Evolutionary conservation across 176 grass and related monocot species (phyloP), one percentile per base, ranked within the genome.

Genomic region (Phoenix roebelenii): DNA sequence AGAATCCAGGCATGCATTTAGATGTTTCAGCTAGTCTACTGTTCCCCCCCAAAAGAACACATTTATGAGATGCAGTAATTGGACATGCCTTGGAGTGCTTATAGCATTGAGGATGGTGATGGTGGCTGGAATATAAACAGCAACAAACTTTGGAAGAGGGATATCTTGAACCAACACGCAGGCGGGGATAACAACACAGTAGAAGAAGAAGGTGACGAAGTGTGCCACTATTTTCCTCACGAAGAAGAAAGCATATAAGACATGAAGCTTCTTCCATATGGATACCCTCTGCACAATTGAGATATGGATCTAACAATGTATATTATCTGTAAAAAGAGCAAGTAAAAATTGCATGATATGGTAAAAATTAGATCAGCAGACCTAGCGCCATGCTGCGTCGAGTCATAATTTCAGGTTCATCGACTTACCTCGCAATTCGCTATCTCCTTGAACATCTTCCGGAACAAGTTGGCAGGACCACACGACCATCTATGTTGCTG

Each of bases 401-500:
- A 55, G 7, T 57, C 29, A 30, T 74, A 48, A 59, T 25, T 15
- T 18, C 16, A 3, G 55, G 7, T 10, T 9, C 57, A 20, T 20
- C 15, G 16, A 28, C 1, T 29, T 74, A 75, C 78, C 49, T 60
- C 54, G 64, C 81, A 85, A 26, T 58, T 25, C 1, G 80, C 2
- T 59, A 95, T 77, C 78, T 95, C 85, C 16, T 75, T 81, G 24
- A 89, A 74, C 79, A 78, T 80, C 80, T 95, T 95, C 18, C 85
- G 51, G 44, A 95, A 66, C 20, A 95, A 72, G 70, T 95, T 95
- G 19, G 82, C 85, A 0, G 90, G 85, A 7, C 90, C 85, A 25
- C 85, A 95, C 0, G 90, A 95, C 85, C 90, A 95, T 0, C 82
- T 66, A 64, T 95, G 90, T 65, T 95, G 85, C 66, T 95, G 90